A percentile compares a stretch with the other conserved stretches of the same genome.
Conservation (phyloP, 805 yeast species). For the Ogataea minuta region DNA sequence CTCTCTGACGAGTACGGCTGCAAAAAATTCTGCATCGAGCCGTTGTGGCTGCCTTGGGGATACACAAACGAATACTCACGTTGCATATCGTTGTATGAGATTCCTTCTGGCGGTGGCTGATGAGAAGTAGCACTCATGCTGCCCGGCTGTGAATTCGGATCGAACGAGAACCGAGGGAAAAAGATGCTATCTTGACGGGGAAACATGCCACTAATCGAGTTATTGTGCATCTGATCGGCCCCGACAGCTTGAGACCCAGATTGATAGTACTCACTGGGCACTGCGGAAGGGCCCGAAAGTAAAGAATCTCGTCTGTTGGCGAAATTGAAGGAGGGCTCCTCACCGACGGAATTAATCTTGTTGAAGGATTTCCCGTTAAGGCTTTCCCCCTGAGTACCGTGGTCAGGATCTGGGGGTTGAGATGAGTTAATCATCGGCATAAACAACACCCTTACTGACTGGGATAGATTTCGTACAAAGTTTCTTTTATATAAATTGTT, state of each 20-base stretch:
- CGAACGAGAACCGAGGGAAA: conserved; percentile 32
- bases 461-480: neutral
- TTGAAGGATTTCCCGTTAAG: conserved; percentile 16
- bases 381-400: conserved; percentile 19
- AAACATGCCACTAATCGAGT: conserved; percentile 21
- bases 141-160: conserved; percentile 20
- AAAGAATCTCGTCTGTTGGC: conserved; percentile 28
- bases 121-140: conserved; percentile 18
- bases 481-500: conserved; percentile 1
- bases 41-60: conserved; percentile 22
- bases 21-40: conserved; percentile 18
- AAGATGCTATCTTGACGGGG: conserved; percentile 32
- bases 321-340: conserved; percentile 27
- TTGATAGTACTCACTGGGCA: conserved; percentile 16
- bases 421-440: conserved; percentile 28
- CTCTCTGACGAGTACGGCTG: conserved; percentile 31
- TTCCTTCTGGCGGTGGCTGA: conserved; percentile 21
- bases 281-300: conserved; percentile 21
- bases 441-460: neutral
- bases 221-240: conserved; percentile 17
- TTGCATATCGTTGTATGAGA: conserved; percentile 26
- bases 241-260: conserved; percentile 5
- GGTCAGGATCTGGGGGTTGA: conserved; percentile 24
- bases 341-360: conserved; percentile 26
- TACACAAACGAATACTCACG: conserved; percentile 29